Percentiles rank a stretch among this genome's conserved stretches.
Conservation (phyloP, 2,329 filamentous ascomycete species). For the Aspergillus puulaauensis region DNA sequence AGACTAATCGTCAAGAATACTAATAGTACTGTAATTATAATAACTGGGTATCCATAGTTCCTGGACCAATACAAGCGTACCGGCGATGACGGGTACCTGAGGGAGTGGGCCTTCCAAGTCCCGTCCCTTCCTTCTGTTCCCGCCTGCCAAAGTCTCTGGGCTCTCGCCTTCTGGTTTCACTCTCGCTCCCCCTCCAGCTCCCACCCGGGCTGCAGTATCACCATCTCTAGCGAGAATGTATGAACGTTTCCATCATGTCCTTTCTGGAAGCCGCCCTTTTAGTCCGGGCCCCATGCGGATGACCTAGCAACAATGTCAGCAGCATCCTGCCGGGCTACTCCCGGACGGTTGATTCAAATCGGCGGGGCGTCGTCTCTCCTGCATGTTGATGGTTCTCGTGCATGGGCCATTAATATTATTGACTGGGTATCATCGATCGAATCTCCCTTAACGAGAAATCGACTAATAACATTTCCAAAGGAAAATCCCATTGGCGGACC, state of each 20-base stretch:
- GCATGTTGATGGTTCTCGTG: constrained; percentile 25
- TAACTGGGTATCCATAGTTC: neutral
- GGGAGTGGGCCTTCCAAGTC: constrained; percentile 12
- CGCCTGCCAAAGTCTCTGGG: constrained; percentile 11
- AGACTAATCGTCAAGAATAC: too few relatives aligned
- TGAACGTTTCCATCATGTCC: neutral
- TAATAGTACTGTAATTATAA: too few relatives aligned
- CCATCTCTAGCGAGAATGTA: neutral
- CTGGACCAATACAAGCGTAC: constrained; percentile 1
- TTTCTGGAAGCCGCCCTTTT: neutral
- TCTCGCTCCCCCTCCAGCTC: too few relatives aligned
- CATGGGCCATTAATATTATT: constrained; percentile 21
- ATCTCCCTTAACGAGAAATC: constrained; percentile 6
- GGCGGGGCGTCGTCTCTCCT: constrained; percentile 24
- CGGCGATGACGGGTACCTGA: neutral
- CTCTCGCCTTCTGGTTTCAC: neutral
- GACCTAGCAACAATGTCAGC: constrained; percentile 9
- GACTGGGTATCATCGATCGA: constrained; percentile 15
- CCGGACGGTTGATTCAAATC: constrained; percentile 26
- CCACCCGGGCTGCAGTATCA: too few relatives aligned
- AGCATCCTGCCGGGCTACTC: constrained; percentile 20
- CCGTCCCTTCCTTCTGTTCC: constrained; percentile 3
- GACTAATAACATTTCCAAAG: constrained; percentile 13
- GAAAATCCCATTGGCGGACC: constrained; percentile 8
- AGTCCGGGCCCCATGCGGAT: neutral